Conservation (phyloP, 148 eudicot genomes). For the Arbutus unedo region DNA sequence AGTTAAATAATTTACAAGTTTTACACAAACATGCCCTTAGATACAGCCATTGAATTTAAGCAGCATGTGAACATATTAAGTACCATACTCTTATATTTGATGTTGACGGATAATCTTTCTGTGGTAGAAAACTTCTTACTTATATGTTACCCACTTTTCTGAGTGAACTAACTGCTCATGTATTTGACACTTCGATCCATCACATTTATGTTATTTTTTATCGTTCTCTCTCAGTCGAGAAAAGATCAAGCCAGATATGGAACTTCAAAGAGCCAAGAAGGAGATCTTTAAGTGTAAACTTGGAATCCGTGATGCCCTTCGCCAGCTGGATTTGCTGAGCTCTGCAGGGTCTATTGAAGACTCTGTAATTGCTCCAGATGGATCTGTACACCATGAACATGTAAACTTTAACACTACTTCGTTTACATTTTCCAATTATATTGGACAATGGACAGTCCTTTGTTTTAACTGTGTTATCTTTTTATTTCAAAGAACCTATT, state of each 20-base stretch:
- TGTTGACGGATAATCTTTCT: background rate
- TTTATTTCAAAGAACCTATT: background rate
- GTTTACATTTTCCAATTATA: background rate
- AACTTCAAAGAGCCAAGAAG: slow-evolving; percentile 76
- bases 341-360: slow-evolving; percentile 78
- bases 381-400: slow-evolving; percentile 94
- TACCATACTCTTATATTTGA: background rate
- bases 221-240: slow-evolving; percentile 59
- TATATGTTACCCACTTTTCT: background rate
- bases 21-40: background rate
- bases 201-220: background rate
- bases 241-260: slow-evolving; percentile 84
- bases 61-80: background rate
- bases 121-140: background rate
- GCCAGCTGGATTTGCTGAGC: slow-evolving; percentile 76
- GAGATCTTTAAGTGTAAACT: slow-evolving; percentile 85
- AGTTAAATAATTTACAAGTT: background rate
- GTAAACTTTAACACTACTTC: slow-evolving; percentile 35
- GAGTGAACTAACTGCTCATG: background rate
- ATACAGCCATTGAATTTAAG: background rate
- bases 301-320: slow-evolving; percentile 84
- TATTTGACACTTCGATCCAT: background rate
- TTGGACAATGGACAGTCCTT: background rate
- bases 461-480: background rate
- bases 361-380: slow-evolving; percentile 74